Conservation (phyloP, 2,329 filamentous ascomycete species). For the Scytalidium sp. region DNA sequence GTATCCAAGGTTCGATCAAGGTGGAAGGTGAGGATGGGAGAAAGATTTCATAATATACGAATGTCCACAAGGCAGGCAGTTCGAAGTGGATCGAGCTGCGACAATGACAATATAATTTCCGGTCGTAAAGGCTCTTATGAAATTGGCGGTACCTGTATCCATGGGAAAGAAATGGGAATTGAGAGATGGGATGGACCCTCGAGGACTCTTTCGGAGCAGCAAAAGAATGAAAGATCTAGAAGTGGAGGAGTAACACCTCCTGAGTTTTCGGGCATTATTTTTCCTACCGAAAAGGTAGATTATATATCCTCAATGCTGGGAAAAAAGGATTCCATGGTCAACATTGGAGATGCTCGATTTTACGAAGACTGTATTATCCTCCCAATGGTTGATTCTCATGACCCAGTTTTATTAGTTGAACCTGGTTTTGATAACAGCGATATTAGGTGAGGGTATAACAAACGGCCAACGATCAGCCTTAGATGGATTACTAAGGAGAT, state of each 20-base stretch:
- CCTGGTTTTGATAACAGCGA: too few relatives aligned
- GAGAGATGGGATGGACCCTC: background rate
- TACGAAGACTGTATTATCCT: slow-evolving; percentile 21
- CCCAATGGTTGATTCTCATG: background rate
- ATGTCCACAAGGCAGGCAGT: background rate
- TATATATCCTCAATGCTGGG: background rate
- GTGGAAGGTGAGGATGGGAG: background rate
- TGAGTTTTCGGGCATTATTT: background rate
- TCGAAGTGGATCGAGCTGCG: background rate
- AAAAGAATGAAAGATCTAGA: background rate
- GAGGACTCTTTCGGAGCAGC: background rate
- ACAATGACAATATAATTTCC: background rate
- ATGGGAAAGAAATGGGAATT: background rate
- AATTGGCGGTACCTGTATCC: background rate
- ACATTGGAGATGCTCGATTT: slow-evolving; percentile 22
- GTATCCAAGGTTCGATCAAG: too few relatives aligned
- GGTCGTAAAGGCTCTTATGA: background rate
- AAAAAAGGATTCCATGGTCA: slow-evolving; percentile 7
- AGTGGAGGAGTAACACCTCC: background rate
- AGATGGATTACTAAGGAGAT: too few relatives aligned
- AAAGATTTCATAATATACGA: background rate
- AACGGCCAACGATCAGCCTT: too few relatives aligned
- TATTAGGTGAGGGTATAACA: too few relatives aligned
- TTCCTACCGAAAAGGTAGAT: background rate
- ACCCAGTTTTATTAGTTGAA: too few relatives aligned